phyloP scores from a whole-genome alignment of 768 basidiomycete species.

The Suillus luteus region DNA sequence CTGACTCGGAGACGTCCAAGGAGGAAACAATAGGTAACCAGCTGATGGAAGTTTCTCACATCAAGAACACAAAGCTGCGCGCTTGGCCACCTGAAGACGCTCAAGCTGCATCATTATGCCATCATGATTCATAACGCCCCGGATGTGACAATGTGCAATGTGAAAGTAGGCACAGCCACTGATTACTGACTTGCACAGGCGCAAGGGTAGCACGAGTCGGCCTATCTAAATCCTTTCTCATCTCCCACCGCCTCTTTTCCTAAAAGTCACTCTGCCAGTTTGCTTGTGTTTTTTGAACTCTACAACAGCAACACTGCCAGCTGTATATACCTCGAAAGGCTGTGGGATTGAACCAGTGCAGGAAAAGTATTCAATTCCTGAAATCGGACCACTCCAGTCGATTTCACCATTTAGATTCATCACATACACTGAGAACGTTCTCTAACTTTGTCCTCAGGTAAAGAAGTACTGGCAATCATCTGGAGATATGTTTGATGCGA shows the following conservation, averaged over 20 bases:
- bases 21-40: neutral
- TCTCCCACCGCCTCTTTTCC: conserved; percentile 17
- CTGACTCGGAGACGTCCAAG: neutral
- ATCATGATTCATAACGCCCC: neutral
- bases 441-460: conserved; percentile 1
- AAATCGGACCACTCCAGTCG: neutral
- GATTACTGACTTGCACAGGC: conserved; percentile 16
- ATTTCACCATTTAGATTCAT: neutral
- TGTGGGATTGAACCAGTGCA: conserved; percentile 3
- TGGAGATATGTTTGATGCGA: neutral
- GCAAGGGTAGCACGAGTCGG: neutral
- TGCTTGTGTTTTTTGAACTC: neutral
- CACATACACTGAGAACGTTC: neutral
- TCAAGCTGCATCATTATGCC: neutral
- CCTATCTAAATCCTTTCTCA: conserved; percentile 21
- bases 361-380: neutral
- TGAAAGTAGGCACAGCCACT: conserved; percentile 25
- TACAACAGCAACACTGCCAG: neutral
- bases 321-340: neutral
- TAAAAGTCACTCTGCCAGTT: neutral
- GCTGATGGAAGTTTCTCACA: neutral
- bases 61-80: neutral
- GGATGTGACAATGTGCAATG: conserved; percentile 1
- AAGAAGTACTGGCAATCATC: neutral
- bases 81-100: neutral